A percentile compares a stretch with the other conserved stretches of the same genome.
Conservation (phyloP, 768 basidiomycete species). For the Candolleomyces aberdarensis region DNA sequence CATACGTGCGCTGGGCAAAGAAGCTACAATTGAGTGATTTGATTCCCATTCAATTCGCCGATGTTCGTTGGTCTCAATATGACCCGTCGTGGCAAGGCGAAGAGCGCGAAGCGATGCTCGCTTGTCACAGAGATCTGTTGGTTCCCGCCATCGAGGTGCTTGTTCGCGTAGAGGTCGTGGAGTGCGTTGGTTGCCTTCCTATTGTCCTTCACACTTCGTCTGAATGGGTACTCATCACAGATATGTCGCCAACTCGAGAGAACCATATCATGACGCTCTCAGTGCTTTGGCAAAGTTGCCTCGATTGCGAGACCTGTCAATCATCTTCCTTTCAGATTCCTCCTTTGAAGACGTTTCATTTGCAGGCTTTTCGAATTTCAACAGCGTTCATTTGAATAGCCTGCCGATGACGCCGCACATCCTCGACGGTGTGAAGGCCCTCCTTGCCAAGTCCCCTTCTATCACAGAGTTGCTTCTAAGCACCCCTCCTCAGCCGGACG, state of each 20-base stretch:
- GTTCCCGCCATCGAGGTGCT: no score
- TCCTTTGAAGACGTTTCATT: not conserved
- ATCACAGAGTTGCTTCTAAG: not conserved
- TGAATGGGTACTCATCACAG: no score
- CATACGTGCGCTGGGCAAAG: not conserved
- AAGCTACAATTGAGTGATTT: not conserved
- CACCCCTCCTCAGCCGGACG: no score
- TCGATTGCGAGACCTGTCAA: not conserved
- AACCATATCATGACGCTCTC: not conserved
- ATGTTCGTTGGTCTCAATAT: no score
- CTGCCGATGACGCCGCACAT: not conserved
- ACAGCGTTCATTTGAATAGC: not conserved
- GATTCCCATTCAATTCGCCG: not conserved
- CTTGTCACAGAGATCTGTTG: no score
- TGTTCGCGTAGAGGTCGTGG: no score
- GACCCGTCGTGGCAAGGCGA: no score
- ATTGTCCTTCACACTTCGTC: no score
- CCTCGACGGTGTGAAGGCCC: not conserved
- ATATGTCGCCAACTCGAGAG: no score
- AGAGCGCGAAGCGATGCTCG: no score
- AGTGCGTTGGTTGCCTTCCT: no score
- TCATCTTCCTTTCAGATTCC: not conserved
- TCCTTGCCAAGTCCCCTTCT: not conserved
- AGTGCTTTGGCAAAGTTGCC: not conserved
- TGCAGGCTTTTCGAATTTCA: not conserved